Evolutionary conservation across 441 rosid species (phyloP), one percentile per base, ranked within the genome.

Genomic region (Populus trichocarpa): DNA sequence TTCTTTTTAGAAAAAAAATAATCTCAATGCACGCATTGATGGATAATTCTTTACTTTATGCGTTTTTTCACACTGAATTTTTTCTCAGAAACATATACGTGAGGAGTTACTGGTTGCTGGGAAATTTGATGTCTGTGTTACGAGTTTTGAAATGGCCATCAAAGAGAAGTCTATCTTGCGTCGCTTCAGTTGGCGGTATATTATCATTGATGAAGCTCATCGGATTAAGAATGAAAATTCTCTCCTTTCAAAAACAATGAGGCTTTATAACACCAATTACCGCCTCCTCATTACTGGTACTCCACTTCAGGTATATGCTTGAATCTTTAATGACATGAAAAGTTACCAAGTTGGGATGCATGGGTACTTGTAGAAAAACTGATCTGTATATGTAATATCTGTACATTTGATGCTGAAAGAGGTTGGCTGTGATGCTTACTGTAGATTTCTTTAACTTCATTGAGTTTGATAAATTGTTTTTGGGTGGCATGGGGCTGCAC

Each of bases 91-190:
- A 77, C 88, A 95, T 84, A 95, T 97, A 81, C 96, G 99, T 7
- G 99, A 97, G 33, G 92, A 95, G 36, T 81, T 97, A 75, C 86
- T 97, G 77, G 95, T 89, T 85, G 99, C 99, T 71, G 98, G 99
- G 73, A 97, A 97, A 89, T 97, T 97, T 87, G 97, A 97, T 91
- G 90, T 97, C 14, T 95, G 99, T 70, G 99, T 97, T 77, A 95
- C 99, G 33, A 97, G 99, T 86, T 97, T 97, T 89, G 99, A 97
- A 86, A 97, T 97, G 99, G 99, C 98, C 79, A 97, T 97, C 78
- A 97, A 97, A 84, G 99, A 97, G 89, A 97, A 97, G 86, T 59
- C 93, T 84, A 81, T 92, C 30, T 80, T 97, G 83, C 98, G 97
- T 63, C 97, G 98, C 38, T 97, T 97, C 83, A 97, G 98, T 84